Conservation (phyloP, 805 yeast species). For the Wickerhamomyces bovis region DNA sequence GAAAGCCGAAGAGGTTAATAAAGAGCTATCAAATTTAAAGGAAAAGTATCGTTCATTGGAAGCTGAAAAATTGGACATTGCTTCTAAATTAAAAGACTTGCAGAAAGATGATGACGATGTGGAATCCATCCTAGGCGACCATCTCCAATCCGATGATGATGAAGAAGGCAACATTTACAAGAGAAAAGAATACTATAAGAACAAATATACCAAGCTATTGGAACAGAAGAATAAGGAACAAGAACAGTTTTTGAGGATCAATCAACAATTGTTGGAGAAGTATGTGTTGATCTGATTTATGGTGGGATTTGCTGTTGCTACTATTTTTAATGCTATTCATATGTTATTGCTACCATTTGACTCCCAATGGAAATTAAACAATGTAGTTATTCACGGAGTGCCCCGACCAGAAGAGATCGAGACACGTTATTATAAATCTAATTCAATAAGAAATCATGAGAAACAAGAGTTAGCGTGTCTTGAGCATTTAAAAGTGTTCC, state of each 20-base stretch:
- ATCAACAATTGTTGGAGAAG: slow-evolving; percentile 7
- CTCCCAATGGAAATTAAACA: too few species aligned
- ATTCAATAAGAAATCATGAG: too few species aligned
- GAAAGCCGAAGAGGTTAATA: background rate
- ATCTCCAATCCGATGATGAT: background rate
- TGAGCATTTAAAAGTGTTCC: too few species aligned
- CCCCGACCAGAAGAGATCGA: too few species aligned
- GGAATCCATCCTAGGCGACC: background rate
- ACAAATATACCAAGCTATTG: slow-evolving; percentile 5
- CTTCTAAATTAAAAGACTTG: background rate
- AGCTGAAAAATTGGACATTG: slow-evolving; percentile 2
- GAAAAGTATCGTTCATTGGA: slow-evolving; percentile 4
- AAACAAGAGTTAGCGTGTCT: too few species aligned
- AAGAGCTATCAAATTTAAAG: slow-evolving; percentile 3
- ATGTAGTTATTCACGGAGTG: too few species aligned
- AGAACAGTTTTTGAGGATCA: slow-evolving; percentile 3
- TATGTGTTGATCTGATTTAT: slow-evolving; percentile 3
- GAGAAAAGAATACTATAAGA: slow-evolving; percentile 20
- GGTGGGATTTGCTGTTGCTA: too few species aligned
- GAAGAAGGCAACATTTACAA: slow-evolving; percentile 10
- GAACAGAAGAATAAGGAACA: slow-evolving; percentile 10
- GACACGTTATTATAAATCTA: too few species aligned
- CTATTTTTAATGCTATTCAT: background rate
- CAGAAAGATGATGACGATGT: background rate
- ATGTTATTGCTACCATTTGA: too few species aligned